Percentiles rank a stretch among this genome's conserved stretches.
Evolutionary conservation across 2,329 filamentous ascomycete species (phyloP).

Genomic region (Fusarium chaquense): DNA sequence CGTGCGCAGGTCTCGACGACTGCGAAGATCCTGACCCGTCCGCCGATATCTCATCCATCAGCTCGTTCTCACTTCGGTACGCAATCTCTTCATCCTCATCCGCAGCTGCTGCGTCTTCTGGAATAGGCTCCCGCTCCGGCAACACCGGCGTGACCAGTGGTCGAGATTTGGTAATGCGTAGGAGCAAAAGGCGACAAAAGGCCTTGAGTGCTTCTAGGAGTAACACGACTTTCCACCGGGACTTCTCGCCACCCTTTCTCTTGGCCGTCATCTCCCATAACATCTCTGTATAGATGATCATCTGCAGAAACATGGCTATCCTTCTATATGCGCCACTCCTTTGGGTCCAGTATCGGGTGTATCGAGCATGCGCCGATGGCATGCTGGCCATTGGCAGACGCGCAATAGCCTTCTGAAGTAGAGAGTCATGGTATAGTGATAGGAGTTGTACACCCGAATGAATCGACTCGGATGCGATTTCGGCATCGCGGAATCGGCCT

Average conservation of each 20-base stretch:
- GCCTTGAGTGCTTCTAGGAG: constrained; percentile 89
- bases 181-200: constrained; percentile 80
- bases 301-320: constrained; percentile 84
- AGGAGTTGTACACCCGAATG: constrained; percentile 91
- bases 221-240: constrained; percentile 88
- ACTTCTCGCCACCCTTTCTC: constrained; percentile 80
- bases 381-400: constrained; percentile 66
- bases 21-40: constrained; percentile 46
- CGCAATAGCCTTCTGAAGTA: constrained; percentile 76
- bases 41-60: constrained; percentile 57
- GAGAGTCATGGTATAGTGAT: constrained; percentile 90
- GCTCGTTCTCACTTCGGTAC: constrained; percentile 56
- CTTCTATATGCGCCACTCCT: constrained; percentile 79
- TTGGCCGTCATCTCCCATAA: constrained; percentile 98
- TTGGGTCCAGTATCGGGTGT: constrained; percentile 75
- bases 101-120: constrained; percentile 66
- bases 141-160: constrained; percentile 86
- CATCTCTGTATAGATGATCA: constrained; percentile 94
- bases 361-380: constrained; percentile 71
- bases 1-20: constrained; percentile 54
- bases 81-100: constrained; percentile 59
- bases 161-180: constrained; percentile 84
- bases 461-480: constrained; percentile 92
- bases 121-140: constrained; percentile 85
- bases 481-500: constrained; percentile 90